Evolutionary conservation across 805 yeast genomes (phyloP).

Genomic region (Candida anglica): DNA sequence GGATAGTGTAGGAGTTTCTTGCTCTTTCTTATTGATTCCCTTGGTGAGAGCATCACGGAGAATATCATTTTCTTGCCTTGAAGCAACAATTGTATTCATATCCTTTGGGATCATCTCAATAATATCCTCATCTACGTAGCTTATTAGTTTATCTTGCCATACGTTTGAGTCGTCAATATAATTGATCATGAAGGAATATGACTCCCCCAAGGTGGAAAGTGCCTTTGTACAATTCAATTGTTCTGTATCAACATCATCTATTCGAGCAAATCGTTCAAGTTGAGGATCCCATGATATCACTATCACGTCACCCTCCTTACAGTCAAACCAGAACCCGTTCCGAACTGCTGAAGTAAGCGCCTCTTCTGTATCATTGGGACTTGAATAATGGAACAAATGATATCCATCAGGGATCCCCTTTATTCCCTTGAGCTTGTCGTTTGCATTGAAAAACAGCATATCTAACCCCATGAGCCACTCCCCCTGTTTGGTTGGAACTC

Average conservation of each 20-base stretch:
- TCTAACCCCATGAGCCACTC: slow-evolving; percentile 43
- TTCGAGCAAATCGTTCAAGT: slow-evolving; percentile 11
- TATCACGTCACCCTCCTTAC: slow-evolving; percentile 29
- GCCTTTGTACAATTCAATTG: slow-evolving; percentile 23
- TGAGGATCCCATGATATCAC: slow-evolving; percentile 32
- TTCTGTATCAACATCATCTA: slow-evolving; percentile 17
- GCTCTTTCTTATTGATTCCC: neutral
- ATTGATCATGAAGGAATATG: slow-evolving; percentile 31
- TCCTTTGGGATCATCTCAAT: slow-evolving; percentile 9
- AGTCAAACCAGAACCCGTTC: slow-evolving; percentile 38
- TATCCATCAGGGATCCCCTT: slow-evolving; percentile 47
- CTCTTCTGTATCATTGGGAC: slow-evolving; percentile 7
- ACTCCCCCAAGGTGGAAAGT: slow-evolving; percentile 19
- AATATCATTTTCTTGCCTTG: slow-evolving; percentile 2
- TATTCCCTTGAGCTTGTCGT: slow-evolving; percentile 43
- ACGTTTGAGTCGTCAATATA: slow-evolving; percentile 25
- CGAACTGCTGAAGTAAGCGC: slow-evolving; percentile 15
- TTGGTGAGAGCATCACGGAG: slow-evolving; percentile 4
- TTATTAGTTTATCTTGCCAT: slow-evolving; percentile 13
- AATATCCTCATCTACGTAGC: slow-evolving; percentile 18
- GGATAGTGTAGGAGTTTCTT: neutral
- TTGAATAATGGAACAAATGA: slow-evolving; percentile 54
- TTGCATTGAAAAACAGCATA: slow-evolving; percentile 43
- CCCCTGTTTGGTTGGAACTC: slow-evolving; percentile 8
- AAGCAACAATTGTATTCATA: slow-evolving; percentile 1